Evolutionary conservation across 305 asterid species (phyloP).

Genomic region (Vinca major): DNA sequence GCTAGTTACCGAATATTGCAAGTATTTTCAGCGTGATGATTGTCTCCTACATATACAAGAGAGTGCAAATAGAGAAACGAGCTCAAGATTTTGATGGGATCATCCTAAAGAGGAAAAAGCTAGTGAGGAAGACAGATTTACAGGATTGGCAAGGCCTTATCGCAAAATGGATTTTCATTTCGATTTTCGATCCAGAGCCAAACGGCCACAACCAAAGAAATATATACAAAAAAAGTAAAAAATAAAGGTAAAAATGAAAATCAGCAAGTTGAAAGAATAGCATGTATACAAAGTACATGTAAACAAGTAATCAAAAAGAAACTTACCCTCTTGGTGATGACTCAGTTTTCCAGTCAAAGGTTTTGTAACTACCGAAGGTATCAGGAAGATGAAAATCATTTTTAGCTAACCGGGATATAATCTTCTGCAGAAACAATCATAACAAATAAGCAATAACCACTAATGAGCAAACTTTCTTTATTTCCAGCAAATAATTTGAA

Average conservation of each 20-base stretch:
- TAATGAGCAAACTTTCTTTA: conserved; percentile 1
- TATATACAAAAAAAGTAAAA: background rate
- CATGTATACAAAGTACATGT: background rate
- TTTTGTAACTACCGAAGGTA: conserved; percentile 54
- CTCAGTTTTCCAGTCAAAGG: conserved; percentile 44
- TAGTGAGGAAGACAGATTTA: background rate
- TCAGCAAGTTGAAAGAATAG: background rate
- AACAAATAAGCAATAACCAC: background rate
- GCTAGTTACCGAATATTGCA: background rate
- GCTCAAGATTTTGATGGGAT: background rate
- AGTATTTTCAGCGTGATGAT: background rate
- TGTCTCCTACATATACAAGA: background rate
- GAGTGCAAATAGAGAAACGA: background rate
- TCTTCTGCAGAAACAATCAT: conserved; percentile 1
- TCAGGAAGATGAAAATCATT: conserved; percentile 46
- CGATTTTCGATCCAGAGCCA: background rate
- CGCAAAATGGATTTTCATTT: background rate
- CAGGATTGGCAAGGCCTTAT: background rate
- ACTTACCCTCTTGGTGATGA: conserved; percentile 47
- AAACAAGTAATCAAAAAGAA: conserved; percentile 7
- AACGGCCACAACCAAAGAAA: background rate
- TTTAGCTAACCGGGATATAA: conserved; percentile 17
- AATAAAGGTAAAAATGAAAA: background rate
- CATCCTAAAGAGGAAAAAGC: background rate
- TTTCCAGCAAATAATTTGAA: conserved; percentile 7